Conservation (phyloP, 768 basidiomycete species). For the Termitomyces sp. region DNA sequence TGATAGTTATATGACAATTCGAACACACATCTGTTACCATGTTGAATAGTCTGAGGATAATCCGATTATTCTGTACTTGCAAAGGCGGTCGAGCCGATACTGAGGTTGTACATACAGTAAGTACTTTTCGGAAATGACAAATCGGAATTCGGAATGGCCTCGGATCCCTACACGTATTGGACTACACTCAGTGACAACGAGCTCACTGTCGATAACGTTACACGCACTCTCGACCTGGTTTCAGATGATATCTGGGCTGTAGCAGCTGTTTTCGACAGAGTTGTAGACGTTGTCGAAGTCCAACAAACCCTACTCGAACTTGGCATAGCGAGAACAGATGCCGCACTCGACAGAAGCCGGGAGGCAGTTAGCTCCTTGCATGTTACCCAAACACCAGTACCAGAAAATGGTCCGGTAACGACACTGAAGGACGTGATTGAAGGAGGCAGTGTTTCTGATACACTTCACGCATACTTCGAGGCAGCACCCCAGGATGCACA, state of each 20-base stretch:
- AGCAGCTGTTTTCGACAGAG: conserved; percentile 68
- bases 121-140: conserved; percentile 11
- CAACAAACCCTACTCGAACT: conserved; percentile 59
- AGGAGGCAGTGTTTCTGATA: conserved; percentile 11
- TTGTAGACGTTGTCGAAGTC: conserved; percentile 51
- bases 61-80: neutral
- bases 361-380: conserved; percentile 24
- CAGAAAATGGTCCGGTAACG: neutral
- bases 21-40: neutral
- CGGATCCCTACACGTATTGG: conserved; percentile 51
- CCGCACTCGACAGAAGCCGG: conserved; percentile 44
- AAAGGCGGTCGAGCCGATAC: neutral
- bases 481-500: conserved; percentile 57
- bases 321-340: conserved; percentile 58
- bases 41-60: neutral
- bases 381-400: neutral
- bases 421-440: neutral
- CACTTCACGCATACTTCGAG: conserved; percentile 53
- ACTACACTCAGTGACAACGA: conserved; percentile 49
- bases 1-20: neutral
- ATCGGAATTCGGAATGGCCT: conserved; percentile 32
- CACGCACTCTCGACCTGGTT: conserved; percentile 44
- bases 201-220: conserved; percentile 48
- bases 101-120: too few species aligned
- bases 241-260: conserved; percentile 75